Base-by-base conservation (phyloP, 345 rosid species). In the Mercurialis annua region DNA sequence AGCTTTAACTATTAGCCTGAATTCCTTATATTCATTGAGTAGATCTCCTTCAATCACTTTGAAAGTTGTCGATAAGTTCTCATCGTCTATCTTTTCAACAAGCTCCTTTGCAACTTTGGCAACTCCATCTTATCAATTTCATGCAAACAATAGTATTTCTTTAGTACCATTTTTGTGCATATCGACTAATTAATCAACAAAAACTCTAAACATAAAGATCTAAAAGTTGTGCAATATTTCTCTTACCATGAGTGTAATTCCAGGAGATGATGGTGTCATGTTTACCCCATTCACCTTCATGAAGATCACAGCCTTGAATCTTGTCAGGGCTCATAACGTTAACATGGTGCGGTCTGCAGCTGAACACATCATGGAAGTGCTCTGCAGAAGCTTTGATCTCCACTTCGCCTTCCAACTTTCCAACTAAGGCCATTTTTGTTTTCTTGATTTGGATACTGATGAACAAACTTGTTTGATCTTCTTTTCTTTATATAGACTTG, bases 221-320 rank as follows among this genome's bases (percentile, higher is more conserved):
- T 40, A 8, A 40, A 40, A 40, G 44, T 7, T 10, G 12, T 40
- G 44, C 11, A 8, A n/a, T n/a, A n/a, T n/a, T n/a, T n/a, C n/a
- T n/a, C 44, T 40, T 79, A 83, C 85, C 80, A 38, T 64, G 62
- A 46, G 53, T 55, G 43, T 81, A 83, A 65, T 70, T 68, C 75
- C 83, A 83, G 48, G 15, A 10, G 64, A 81, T 4, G 33, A 77
- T 43, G n/a, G 62, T 21, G 18, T 82, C 87, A 20, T 61, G 56
- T 5, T 70, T 66, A 10, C 86, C 88, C 68, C 58, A 80, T 1
- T 78, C 82, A 33, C 88, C 88, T 18, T 78, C 70, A n/a, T 40
- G 80, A 4, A 80, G 43, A 2, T 62, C 78, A 61, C 74, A 66
- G n/a, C 42, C 69, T 21, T 79, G 71, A 14, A 84, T 55, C 24